phyloP scores from a whole-genome alignment of 176 grass and related monocot genomes.

The Eleusine indica region DNA sequence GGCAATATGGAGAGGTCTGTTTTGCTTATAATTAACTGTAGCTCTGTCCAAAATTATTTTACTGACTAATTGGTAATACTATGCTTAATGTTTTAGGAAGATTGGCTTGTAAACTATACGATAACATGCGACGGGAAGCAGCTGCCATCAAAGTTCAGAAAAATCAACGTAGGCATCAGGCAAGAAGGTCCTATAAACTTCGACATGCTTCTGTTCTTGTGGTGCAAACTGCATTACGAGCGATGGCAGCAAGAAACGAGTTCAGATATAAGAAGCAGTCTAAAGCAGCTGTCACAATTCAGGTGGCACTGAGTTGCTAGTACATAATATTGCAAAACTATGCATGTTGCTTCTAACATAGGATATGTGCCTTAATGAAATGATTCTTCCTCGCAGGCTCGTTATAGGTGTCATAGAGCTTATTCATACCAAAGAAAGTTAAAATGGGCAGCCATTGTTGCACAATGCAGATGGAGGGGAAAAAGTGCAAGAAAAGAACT shows the following conservation, averaged over 20 bases:
- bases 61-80: constrained; percentile 24
- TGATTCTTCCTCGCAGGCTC: constrained; percentile 59
- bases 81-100: constrained; percentile 62
- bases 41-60: constrained; percentile 19
- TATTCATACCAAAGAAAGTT: constrained; percentile 78
- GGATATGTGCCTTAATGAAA: constrained; percentile 34
- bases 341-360: background rate
- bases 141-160: constrained; percentile 95
- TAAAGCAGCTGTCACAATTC: constrained; percentile 73
- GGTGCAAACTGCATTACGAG: constrained; percentile 85
- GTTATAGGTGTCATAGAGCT: constrained; percentile 76
- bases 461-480: constrained; percentile 98
- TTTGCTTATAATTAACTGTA: constrained; percentile 39
- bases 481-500: constrained; percentile 90
- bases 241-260: constrained; percentile 80
- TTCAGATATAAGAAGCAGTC: constrained; percentile 81
- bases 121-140: constrained; percentile 71
- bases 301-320: constrained; percentile 55
- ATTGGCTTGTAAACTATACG: constrained; percentile 87
- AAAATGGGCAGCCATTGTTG: constrained; percentile 75
- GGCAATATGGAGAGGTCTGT: constrained; percentile 91
- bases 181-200: constrained; percentile 74
- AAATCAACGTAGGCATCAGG: constrained; percentile 67
- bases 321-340: constrained; percentile 32
- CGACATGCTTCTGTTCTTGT: constrained; percentile 68